Evolutionary conservation across 192 early-diverging fungal genomes (phyloP), one percentile per base, ranked within the genome.

Genomic region (Paraglomus occultum): DNA sequence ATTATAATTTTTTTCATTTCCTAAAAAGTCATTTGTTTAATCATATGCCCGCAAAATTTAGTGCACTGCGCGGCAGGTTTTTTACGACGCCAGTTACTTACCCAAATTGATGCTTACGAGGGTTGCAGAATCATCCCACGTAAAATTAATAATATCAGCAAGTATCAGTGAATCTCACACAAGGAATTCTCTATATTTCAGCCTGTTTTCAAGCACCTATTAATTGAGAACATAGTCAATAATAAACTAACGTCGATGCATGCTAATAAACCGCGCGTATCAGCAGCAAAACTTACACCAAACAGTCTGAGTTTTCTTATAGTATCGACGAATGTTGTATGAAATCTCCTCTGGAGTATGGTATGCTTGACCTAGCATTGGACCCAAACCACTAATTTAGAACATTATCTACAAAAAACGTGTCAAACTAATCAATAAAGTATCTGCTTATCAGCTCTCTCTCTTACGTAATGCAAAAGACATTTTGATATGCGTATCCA

Each of bases 301-400:
- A n/a, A n/a, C n/a, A n/a, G n/a, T 72, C 31, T 73, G 53, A n/a
- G 80, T 79, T 62, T 88, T 83, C 15, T 83, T 76, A 8, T 70
- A 72, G 71, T 85, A 88, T 40, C 86, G 67, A 61, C 81, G 76
- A 69, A 80, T 80, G 39, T 61, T 82, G 64, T 87, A 87, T 7
- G 74, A 71, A 47, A 85, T 75, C 66, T 80, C 78, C 62, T 87
- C 85, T 22, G 80, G 75, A 8, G 85, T 79, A 73, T 87, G 83
- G 51, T 76, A 76, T 17, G 76, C 74, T 69, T 85, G 83, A 20
- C 85, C 79, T 52, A 80, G 79, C 75, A 83, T 83, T 8, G 71
- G 81, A 15, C 78, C 79, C 5, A 76, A 40, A 60, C 73, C 76
- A 45, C 71, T 64, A 71, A 70, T 77, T 65, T 85, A 82, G 67